A percentile compares a stretch with the other conserved stretches of the same genome.
These are phyloP conservation scores for Wickerhamiella nectarea DNA, from an alignment of 805 yeast genomes.

Conservation along the genomic window DNA sequence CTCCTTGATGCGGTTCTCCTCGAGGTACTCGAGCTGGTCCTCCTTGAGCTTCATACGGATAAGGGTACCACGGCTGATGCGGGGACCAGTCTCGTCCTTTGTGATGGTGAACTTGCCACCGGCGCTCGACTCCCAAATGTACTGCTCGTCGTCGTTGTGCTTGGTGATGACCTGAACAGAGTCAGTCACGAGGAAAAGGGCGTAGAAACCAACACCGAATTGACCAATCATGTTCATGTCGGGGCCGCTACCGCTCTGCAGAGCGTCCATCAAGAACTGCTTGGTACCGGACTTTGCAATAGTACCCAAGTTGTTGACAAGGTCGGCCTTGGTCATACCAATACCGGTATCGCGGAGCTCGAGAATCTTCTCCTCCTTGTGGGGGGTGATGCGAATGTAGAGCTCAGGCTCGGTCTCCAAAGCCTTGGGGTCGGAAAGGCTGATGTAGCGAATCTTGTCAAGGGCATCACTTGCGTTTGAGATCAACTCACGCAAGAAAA, in stretches of 20 bases:
- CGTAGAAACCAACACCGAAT: slow-evolving; percentile 99
- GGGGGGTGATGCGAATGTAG: slow-evolving; percentile 94
- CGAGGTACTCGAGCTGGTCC: slow-evolving; percentile 96
- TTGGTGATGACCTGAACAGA: slow-evolving; percentile 96
- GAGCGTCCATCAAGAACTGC: slow-evolving; percentile 93
- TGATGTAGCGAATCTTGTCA: slow-evolving; percentile 96
- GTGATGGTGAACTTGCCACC: slow-evolving; percentile 98
- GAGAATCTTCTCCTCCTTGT: slow-evolving; percentile 82
- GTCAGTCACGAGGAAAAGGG: slow-evolving; percentile 97
- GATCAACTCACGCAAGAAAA: slow-evolving; percentile 95
- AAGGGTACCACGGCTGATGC: slow-evolving; percentile 85
- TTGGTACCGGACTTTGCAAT: slow-evolving; percentile 99
- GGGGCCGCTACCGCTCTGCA: slow-evolving; percentile 89
- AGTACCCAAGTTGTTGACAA: slow-evolving; percentile 98
- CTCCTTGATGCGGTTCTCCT: slow-evolving; percentile 98
- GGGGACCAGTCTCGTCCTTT: slow-evolving; percentile 71
- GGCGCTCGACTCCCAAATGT: slow-evolving; percentile 99
- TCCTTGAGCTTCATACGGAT: slow-evolving; percentile 95
- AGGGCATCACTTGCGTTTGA: slow-evolving; percentile 99
- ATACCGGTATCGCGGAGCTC: slow-evolving; percentile 99
- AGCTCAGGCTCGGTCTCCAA: slow-evolving; percentile 92
- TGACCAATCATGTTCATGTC: slow-evolving; percentile 99
- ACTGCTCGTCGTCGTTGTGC: slow-evolving; percentile 98
- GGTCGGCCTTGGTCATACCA: slow-evolving; percentile 99
- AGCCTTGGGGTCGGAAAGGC: slow-evolving; percentile 79